Percentiles rank a stretch among this genome's conserved stretches.
Conservation (phyloP, 1,284 basidiomycete genomes). For the Papiliotrema fonsecae region DNA sequence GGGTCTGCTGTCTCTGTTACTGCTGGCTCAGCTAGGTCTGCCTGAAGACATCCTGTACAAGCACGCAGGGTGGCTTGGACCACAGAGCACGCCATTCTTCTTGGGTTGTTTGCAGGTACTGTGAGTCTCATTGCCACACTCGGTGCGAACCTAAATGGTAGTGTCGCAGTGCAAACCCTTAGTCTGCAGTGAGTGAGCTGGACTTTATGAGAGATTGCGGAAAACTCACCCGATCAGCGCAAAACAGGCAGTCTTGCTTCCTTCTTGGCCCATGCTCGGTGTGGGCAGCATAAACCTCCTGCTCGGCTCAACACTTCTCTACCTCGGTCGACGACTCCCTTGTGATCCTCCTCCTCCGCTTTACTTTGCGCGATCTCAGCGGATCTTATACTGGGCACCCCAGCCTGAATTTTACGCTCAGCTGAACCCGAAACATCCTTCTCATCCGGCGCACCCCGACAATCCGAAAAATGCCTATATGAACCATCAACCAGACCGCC, state of each 20-base stretch:
- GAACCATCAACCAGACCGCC: not conserved
- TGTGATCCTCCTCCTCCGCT: constrained; percentile 21
- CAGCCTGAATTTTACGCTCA: constrained; percentile 20
- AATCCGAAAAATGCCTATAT: not conserved
- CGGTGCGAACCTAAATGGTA: not conserved
- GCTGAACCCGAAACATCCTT: constrained; percentile 1
- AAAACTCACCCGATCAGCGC: constrained; percentile 9
- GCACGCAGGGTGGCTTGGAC: constrained; percentile 24
- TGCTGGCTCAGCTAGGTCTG: constrained; percentile 22
- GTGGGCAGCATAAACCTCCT: constrained; percentile 19
- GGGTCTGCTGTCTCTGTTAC: constrained; percentile 6
- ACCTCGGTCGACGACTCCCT: constrained; percentile 18
- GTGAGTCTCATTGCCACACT: constrained; percentile 10
- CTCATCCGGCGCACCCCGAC: not conserved
- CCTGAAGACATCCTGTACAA: constrained; percentile 27
- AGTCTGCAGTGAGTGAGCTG: constrained; percentile 17
- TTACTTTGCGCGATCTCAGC: constrained; percentile 22
- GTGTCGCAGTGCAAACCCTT: constrained; percentile 22
- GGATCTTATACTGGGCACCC: constrained; percentile 18
- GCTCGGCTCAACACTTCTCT: constrained; percentile 13
- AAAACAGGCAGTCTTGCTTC: constrained; percentile 14
- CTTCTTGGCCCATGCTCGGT: constrained; percentile 18
- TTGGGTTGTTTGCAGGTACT: constrained; percentile 20
- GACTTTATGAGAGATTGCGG: too few species aligned
- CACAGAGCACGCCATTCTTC: constrained; percentile 24